Conservation (phyloP, 2,329 filamentous ascomycete species). For the Proliferodiscus dingleyae region DNA sequence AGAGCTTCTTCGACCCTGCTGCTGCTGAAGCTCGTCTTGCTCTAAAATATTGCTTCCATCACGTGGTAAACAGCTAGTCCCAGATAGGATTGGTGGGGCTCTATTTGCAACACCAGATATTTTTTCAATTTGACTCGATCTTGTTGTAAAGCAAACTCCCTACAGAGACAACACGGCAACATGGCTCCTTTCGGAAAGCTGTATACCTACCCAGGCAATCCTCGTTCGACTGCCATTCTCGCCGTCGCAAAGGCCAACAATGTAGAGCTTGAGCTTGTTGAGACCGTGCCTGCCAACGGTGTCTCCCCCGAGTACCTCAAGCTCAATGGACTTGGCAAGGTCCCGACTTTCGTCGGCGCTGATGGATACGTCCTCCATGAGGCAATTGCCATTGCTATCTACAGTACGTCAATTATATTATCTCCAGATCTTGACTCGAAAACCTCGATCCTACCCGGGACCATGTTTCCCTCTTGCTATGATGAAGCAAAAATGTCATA, state of each 20-base stretch:
- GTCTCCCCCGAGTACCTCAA: slow-evolving; percentile 74
- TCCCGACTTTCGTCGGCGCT: slow-evolving; percentile 86
- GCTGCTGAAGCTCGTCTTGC: not conserved
- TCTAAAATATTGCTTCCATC: not conserved
- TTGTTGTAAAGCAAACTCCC: slow-evolving; percentile 5
- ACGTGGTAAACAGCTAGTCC: not conserved
- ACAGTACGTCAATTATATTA: slow-evolving; percentile 63
- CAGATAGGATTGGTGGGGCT: not conserved
- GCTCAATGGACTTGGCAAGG: slow-evolving; percentile 81
- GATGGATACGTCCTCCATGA: slow-evolving; percentile 90
- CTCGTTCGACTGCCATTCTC: slow-evolving; percentile 81
- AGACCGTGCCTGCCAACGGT: slow-evolving; percentile 60
- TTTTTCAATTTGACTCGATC: not conserved
- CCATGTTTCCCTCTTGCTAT: too few species aligned
- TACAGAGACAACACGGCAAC: slow-evolving; percentile 29
- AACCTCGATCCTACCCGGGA: too few species aligned
- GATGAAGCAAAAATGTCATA: slow-evolving; percentile 55
- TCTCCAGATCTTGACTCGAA: not conserved
- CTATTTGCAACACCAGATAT: not conserved
- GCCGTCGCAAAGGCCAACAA: slow-evolving; percentile 97
- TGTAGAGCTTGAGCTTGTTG: slow-evolving; percentile 82
- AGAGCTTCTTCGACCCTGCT: not conserved
- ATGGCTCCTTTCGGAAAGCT: slow-evolving; percentile 98
- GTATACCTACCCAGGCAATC: slow-evolving; percentile 80
- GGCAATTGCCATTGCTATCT: slow-evolving; percentile 92